A percentile compares a stretch with the other conserved stretches of the same genome.
These are phyloP conservation scores for Dillenia suffruticosa DNA, from an alignment of 164 flowering plant genomes.

Conservation along the genomic window DNA sequence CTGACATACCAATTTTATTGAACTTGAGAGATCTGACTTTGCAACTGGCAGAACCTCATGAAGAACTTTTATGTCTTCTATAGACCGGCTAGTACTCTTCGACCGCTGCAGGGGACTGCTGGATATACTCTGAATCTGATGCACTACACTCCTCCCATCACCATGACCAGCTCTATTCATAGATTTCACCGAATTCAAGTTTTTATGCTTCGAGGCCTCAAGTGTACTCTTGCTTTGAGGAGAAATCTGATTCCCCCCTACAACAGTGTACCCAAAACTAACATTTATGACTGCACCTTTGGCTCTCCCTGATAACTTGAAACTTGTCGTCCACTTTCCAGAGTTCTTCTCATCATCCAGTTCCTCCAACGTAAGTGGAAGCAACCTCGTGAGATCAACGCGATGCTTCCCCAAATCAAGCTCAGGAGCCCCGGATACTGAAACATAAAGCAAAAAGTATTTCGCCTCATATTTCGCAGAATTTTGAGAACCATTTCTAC, in stretches of 20 bases:
- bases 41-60: slow-evolving; percentile 64
- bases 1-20: slow-evolving; percentile 31
- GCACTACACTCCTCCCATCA: slow-evolving; percentile 18
- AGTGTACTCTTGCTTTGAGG: slow-evolving; percentile 18
- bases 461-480: slow-evolving; percentile 94
- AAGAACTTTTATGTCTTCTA: slow-evolving; percentile 67
- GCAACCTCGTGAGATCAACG: slow-evolving; percentile 85
- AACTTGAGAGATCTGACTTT: slow-evolving; percentile 39
- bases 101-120: slow-evolving; percentile 29
- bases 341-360: slow-evolving; percentile 84
- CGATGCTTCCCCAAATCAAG: slow-evolving; percentile 89
- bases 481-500: slow-evolving; percentile 72
- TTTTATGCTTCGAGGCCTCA: slow-evolving; percentile 26
- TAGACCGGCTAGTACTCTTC: slow-evolving; percentile 28
- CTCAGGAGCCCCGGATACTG: slow-evolving; percentile 46
- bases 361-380: slow-evolving; percentile 90
- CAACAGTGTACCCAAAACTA: slow-evolving; percentile 71
- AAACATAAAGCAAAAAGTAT: slow-evolving; percentile 64
- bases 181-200: slow-evolving; percentile 17
- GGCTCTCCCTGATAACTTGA: slow-evolving; percentile 70
- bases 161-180: slow-evolving; percentile 16
- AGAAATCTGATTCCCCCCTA: slow-evolving; percentile 31
- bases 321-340: slow-evolving; percentile 92
- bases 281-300: slow-evolving; percentile 82
- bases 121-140: slow-evolving; percentile 20